A percentile compares a stretch with the other conserved stretches of the same genome.
Conservation (phyloP, 75 land plant genomes). For the Cunninghamia lanceolata region DNA sequence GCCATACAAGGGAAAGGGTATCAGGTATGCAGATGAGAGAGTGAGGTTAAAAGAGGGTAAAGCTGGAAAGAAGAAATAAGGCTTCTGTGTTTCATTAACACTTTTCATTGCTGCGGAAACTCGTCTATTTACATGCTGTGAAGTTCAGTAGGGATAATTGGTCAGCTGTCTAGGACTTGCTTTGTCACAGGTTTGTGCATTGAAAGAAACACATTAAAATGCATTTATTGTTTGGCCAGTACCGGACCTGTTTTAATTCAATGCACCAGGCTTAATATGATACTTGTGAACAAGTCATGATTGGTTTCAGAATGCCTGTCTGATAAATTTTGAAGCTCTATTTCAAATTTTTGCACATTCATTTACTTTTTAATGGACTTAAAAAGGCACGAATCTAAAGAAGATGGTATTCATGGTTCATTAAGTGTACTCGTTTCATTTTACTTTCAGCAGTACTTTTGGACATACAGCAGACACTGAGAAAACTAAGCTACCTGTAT, state of each 20-base stretch:
- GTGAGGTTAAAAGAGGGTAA: slow-evolving; percentile 92
- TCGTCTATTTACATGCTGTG: not conserved
- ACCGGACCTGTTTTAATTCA: not conserved
- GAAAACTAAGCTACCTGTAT: not conserved
- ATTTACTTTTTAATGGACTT: not conserved
- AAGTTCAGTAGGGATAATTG: not conserved
- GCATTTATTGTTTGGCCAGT: not conserved
- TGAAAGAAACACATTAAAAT: not conserved
- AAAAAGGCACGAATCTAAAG: not conserved
- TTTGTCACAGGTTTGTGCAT: not conserved
- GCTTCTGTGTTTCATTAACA: not conserved
- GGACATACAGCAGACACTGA: not conserved
- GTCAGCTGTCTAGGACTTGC: not conserved
- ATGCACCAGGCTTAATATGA: not conserved
- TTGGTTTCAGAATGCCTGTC: too few relatives aligned
- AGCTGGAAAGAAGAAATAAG: slow-evolving; percentile 97
- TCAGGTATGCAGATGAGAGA: slow-evolving; percentile 87
- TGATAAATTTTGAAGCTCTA: not conserved
- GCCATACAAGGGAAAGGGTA: slow-evolving; percentile 98
- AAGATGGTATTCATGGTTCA: not conserved
- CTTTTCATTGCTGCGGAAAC: not conserved
- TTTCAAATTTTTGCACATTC: not conserved
- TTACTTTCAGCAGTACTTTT: not conserved
- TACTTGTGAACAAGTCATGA: not conserved
- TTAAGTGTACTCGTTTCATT: not conserved